Conservation (phyloP, 1,139 yeast genomes). For the Hyphopichia buzzinii region DNA sequence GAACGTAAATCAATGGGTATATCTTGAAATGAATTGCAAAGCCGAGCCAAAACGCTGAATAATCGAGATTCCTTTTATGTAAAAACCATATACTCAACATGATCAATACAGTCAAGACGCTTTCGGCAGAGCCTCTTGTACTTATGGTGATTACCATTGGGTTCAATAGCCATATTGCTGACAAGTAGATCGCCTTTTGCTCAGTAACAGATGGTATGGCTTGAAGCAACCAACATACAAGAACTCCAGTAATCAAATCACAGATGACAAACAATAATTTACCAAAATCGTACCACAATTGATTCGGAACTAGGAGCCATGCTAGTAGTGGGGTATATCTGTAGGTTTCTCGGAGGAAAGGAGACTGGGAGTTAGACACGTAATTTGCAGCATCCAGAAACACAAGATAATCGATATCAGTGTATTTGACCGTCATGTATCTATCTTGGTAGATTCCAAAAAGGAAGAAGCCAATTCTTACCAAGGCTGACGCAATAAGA, state of each 20-base stretch:
- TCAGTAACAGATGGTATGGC: conserved; percentile 17
- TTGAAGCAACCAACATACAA: conserved; percentile 47
- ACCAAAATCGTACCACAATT: conserved; percentile 67
- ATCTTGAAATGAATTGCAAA: conserved; percentile 85
- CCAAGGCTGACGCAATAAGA: conserved; percentile 26
- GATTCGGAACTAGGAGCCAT: conserved; percentile 75
- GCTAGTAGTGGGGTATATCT: conserved; percentile 89
- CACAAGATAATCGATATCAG: conserved; percentile 91
- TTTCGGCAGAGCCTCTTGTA: conserved; percentile 92
- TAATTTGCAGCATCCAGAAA: conserved; percentile 87
- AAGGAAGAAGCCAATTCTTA: conserved; percentile 65
- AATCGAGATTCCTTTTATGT: conserved; percentile 26
- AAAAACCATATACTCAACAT: conserved; percentile 56
- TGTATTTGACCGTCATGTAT: conserved; percentile 75
- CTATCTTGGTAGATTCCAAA: conserved; percentile 89
- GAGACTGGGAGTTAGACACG: conserved; percentile 63
- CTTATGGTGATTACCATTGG: conserved; percentile 95
- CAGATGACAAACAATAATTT: conserved; percentile 72
- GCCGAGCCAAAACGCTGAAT: conserved; percentile 70
- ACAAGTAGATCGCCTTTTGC: conserved; percentile 35
- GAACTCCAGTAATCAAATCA: conserved; percentile 76
- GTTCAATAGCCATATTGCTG: conserved; percentile 80
- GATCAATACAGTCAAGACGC: conserved; percentile 76
- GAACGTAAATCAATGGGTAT: conserved; percentile 82
- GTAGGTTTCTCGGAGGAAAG: conserved; percentile 83